Percentiles rank a stretch among this genome's conserved stretches.
phyloP scores from a whole-genome alignment of 768 basidiomycete genomes.

The Mycena rebaudengoi region DNA sequence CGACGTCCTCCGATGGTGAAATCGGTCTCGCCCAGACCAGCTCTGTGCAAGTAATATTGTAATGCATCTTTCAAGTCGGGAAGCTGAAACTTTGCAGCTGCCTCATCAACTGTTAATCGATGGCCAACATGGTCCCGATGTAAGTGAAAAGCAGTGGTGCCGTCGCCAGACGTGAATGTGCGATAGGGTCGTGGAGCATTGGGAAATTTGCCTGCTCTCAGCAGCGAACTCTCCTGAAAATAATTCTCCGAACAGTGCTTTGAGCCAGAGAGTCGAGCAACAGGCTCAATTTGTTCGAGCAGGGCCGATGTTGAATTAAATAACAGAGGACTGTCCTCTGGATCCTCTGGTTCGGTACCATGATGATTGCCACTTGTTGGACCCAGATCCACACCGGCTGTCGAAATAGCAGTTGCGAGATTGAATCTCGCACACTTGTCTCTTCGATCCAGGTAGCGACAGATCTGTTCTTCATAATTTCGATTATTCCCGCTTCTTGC shows the following conservation, averaged over 20 bases:
- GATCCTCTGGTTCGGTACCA: not conserved
- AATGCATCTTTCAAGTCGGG: constrained; percentile 10
- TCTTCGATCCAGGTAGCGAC: constrained; percentile 22
- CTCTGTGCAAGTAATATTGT: not conserved
- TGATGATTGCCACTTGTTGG: not conserved
- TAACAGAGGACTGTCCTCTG: not conserved
- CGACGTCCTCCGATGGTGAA: not conserved
- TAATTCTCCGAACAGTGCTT: not conserved
- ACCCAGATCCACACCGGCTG: not conserved
- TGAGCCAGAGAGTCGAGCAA: not conserved
- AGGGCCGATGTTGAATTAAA: not conserved
- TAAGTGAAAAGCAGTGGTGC: constrained; percentile 16
- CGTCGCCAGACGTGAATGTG: not conserved
- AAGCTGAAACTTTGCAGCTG: constrained; percentile 5
- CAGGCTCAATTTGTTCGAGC: not conserved
- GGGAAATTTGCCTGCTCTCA: not conserved
- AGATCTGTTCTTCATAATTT: constrained; percentile 32
- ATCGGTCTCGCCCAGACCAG: too few species aligned
- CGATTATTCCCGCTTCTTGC: constrained; percentile 27
- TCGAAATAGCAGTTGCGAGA: constrained; percentile 9
- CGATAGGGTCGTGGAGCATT: constrained; percentile 9
- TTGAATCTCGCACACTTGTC: constrained; percentile 30
- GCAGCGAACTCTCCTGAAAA: not conserved
- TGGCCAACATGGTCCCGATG: not conserved
- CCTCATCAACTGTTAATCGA: constrained; percentile 7